Percentiles rank a stretch among this genome's conserved stretches.
These are phyloP conservation scores for Urtica urens DNA, from an alignment of 306 rosid genomes.

Conservation along the genomic window DNA sequence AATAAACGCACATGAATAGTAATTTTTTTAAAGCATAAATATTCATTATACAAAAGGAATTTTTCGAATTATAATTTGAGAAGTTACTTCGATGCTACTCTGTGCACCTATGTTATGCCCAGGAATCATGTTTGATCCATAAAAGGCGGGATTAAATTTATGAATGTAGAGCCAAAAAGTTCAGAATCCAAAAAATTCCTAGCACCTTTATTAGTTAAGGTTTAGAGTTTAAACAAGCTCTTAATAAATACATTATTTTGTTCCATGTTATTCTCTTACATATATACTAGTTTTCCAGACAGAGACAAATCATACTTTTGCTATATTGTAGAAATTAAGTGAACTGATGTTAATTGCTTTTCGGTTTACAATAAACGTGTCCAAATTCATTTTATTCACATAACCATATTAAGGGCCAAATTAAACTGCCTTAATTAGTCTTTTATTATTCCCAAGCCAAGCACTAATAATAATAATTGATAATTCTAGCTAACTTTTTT, in stretches of 20 bases:
- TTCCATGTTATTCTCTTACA: not conserved
- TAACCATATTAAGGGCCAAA: not conserved
- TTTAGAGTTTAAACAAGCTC: not conserved
- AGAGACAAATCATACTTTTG: not conserved
- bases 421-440: too few species aligned
- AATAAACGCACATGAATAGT: too few species aligned
- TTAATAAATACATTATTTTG: not conserved
- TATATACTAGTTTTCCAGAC: not conserved
- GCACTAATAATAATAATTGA: too few species aligned
- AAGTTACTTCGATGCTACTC: not conserved
- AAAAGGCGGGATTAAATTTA: slow-evolving; percentile 5
- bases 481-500: too few species aligned
- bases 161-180: not conserved
- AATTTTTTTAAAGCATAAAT: too few species aligned
- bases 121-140: slow-evolving; percentile 3
- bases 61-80: not conserved
- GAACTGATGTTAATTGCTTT: slow-evolving; percentile 1
- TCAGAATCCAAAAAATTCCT: not conserved
- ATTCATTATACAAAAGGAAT: too few species aligned
- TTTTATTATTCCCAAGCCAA: too few species aligned
- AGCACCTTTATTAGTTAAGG: not conserved
- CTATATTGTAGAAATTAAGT: not conserved
- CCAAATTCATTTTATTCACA: not conserved
- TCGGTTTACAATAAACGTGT: slow-evolving; percentile 1
- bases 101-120: not conserved